Conservation (phyloP, 352 stramenopile genomes). For the Globisporangium acanthophoron region DNA sequence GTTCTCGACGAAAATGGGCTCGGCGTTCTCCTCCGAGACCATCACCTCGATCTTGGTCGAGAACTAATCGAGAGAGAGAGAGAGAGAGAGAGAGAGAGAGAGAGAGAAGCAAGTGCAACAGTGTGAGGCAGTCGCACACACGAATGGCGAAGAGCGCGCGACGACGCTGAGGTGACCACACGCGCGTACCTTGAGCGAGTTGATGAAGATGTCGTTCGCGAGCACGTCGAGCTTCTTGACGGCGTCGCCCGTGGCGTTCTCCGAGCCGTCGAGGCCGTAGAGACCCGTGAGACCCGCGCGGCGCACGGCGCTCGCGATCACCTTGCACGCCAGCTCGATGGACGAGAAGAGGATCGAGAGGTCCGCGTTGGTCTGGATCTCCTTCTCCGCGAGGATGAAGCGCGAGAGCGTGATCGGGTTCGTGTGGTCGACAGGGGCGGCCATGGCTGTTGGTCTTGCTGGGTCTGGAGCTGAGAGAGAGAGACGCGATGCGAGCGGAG, state of each 20-base stretch:
- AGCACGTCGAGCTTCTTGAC: constrained; percentile 99
- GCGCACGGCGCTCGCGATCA: constrained; percentile 95
- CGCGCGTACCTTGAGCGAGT: constrained; percentile 79
- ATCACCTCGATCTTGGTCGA: constrained; percentile 97
- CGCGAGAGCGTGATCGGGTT: constrained; percentile 92
- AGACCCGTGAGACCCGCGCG: constrained; percentile 89
- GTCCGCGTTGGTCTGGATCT: constrained; percentile 90
- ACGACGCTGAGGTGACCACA: neutral
- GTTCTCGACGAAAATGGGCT: constrained; percentile 93
- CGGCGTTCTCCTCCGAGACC: constrained; percentile 97
- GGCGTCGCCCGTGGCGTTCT: constrained; percentile 96
- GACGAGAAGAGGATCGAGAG: constrained; percentile 95
- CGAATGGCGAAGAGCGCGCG: neutral
- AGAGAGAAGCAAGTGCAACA: neutral
- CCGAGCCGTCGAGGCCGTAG: constrained; percentile 95
- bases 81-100: neutral
- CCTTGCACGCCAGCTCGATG: constrained; percentile 96
- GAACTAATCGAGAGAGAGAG: constrained; percentile 33
- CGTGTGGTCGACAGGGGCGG: constrained; percentile 55
- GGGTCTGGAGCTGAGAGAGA: neutral
- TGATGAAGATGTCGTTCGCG: constrained; percentile 98
- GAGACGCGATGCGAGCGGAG: neutral
- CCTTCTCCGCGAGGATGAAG: constrained; percentile 92
- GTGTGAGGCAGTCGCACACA: neutral
- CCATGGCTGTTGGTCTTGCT: constrained; percentile 22